phyloP scores from a whole-genome alignment of 2,329 filamentous ascomycete species.

The Tolypocladium ophioglossoides region DNA sequence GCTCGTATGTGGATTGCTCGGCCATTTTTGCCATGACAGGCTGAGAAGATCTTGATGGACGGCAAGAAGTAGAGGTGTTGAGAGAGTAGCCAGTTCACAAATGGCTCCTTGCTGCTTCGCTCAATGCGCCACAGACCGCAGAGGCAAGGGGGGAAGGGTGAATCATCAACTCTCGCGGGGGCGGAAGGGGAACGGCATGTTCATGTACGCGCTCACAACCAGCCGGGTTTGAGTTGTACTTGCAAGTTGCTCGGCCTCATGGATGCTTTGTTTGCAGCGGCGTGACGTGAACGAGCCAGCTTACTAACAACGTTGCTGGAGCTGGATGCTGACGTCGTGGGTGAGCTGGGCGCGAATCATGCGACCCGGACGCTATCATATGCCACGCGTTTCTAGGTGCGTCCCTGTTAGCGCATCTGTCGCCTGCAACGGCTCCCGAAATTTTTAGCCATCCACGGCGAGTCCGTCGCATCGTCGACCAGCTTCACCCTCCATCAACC shows the following conservation, averaged over 20 bases:
- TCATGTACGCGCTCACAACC: background rate
- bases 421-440: background rate
- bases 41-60: background rate
- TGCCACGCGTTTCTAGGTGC: background rate
- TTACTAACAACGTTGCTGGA: conserved; percentile 3
- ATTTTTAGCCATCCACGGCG: background rate
- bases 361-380: background rate
- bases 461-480: background rate
- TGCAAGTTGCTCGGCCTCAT: too few relatives aligned
- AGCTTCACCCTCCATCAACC: background rate
- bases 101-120: too few relatives aligned
- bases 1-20: conserved; percentile 4
- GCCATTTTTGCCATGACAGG: background rate
- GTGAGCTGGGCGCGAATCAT: background rate
- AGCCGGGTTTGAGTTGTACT: background rate
- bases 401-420: background rate
- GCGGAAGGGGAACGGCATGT: background rate
- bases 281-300: background rate
- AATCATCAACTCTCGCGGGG: background rate
- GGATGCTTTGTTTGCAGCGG: background rate
- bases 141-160: background rate
- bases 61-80: background rate
- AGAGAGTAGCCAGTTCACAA: background rate
- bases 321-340: background rate
- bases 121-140: background rate